Evolutionary conservation across 1,284 basidiomycete species (phyloP).

Genomic region (Melampsora larici-populina): DNA sequence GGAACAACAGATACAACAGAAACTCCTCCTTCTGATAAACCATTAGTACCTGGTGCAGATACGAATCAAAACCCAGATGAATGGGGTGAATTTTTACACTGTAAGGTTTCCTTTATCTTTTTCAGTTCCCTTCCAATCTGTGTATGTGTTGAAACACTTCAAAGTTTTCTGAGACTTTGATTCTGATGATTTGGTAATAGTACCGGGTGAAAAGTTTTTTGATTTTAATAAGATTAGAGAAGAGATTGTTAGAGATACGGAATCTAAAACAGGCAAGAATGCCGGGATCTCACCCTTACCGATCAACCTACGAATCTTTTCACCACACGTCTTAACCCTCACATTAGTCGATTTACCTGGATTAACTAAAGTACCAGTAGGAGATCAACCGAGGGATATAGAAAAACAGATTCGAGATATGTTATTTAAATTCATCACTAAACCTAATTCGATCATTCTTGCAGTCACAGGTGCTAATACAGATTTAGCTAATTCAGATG

Average conservation of each 20-base stretch:
- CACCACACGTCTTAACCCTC: constrained; percentile 91
- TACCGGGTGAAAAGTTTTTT: constrained; percentile 93
- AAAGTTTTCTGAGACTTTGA: no score
- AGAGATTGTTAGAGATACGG: constrained; percentile 93
- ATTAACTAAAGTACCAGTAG: constrained; percentile 88
- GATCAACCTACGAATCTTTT: constrained; percentile 95
- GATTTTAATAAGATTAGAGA: constrained; percentile 95
- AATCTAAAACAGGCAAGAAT: constrained; percentile 95
- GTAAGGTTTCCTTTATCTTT: background rate
- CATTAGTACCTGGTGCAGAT: constrained; percentile 57
- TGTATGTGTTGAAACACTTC: no score
- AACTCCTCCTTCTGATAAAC: background rate
- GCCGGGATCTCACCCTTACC: constrained; percentile 89
- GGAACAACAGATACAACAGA: constrained; percentile 14
- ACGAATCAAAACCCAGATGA: constrained; percentile 71
- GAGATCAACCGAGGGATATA: constrained; percentile 95
- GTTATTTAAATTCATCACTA: constrained; percentile 91
- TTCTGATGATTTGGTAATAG: background rate
- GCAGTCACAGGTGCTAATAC: constrained; percentile 95
- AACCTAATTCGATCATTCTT: constrained; percentile 75
- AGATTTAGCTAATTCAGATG: constrained; percentile 97
- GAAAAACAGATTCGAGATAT: constrained; percentile 97
- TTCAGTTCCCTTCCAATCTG: no score
- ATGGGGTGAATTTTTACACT: constrained; percentile 96
- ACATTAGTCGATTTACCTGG: constrained; percentile 96